These are phyloP conservation scores for Termitomyces bulborhizus DNA, from an alignment of 768 basidiomycete genomes.

Conservation along the genomic window DNA sequence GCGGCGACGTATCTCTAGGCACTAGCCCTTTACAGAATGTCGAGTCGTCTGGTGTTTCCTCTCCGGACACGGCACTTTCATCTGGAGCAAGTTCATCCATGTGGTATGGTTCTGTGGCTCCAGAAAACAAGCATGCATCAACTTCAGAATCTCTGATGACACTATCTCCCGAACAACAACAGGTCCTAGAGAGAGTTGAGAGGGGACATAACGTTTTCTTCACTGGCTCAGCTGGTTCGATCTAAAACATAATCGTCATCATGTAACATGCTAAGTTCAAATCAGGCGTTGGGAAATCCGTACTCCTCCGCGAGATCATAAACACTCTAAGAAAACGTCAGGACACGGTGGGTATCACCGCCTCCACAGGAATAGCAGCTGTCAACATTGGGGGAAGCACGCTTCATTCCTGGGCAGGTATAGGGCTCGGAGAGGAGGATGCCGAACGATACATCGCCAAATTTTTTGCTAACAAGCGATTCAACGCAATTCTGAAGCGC, in stretches of 20 bases:
- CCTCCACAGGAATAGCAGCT: slow-evolving; percentile 74
- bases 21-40: too few species aligned
- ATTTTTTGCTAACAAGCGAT: slow-evolving; percentile 35
- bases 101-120: too few species aligned
- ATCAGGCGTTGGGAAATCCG: slow-evolving; percentile 77
- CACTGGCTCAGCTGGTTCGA: slow-evolving; percentile 74
- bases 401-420: slow-evolving; percentile 78
- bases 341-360: slow-evolving; percentile 57
- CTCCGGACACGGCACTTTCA: too few species aligned
- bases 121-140: too few species aligned
- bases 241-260: too few species aligned
- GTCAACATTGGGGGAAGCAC: slow-evolving; percentile 83
- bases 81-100: too few species aligned
- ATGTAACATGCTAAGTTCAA: too few species aligned
- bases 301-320: slow-evolving; percentile 74
- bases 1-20: too few species aligned
- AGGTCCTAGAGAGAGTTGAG: slow-evolving; percentile 47
- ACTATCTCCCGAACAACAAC: slow-evolving; percentile 5
- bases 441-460: slow-evolving; percentile 49
- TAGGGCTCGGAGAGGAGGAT: slow-evolving; percentile 62
- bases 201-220: slow-evolving; percentile 71
- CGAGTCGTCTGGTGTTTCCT: too few species aligned
- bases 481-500: slow-evolving; percentile 37
- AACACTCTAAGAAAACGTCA: slow-evolving; percentile 24
- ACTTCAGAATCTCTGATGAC: too few species aligned